Conservation (phyloP, 2,329 filamentous ascomycete species). For the Trichoderma brevicompactum region DNA sequence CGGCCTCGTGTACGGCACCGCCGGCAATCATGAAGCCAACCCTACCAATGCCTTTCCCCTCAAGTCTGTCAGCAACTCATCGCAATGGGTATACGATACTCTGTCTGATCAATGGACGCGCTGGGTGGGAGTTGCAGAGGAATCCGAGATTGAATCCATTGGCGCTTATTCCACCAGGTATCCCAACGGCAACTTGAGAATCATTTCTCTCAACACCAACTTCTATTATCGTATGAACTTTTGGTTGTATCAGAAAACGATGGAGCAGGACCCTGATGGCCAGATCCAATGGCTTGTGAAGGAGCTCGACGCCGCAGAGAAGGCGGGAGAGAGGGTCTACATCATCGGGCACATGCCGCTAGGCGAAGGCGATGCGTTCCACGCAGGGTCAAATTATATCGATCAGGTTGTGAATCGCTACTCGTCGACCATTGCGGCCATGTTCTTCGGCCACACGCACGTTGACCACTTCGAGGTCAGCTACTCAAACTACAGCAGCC, state of each 20-base stretch:
- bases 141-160: slow-evolving; percentile 43
- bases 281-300: slow-evolving; percentile 58
- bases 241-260: slow-evolving; percentile 56
- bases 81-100: slow-evolving; percentile 58
- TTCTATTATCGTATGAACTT: slow-evolving; percentile 64
- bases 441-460: slow-evolving; percentile 64
- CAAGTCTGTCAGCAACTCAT: slow-evolving; percentile 43
- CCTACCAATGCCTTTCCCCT: slow-evolving; percentile 58
- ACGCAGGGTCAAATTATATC: slow-evolving; percentile 56
- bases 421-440: slow-evolving; percentile 55
- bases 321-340: slow-evolving; percentile 56
- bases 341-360: slow-evolving; percentile 62
- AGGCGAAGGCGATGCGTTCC: slow-evolving; percentile 56
- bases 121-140: slow-evolving; percentile 49
- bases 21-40: slow-evolving; percentile 61
- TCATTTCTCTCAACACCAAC: slow-evolving; percentile 65
- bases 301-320: slow-evolving; percentile 59
- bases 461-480: slow-evolving; percentile 60
- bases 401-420: slow-evolving; percentile 60
- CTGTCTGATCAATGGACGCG: slow-evolving; percentile 52
- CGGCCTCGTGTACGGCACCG: slow-evolving; percentile 54
- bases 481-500: slow-evolving; percentile 53
- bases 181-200: slow-evolving; percentile 52
- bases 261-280: slow-evolving; percentile 53
- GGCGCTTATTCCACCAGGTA: slow-evolving; percentile 57